Evolutionary conservation across 768 basidiomycete genomes (phyloP), one percentile per base, ranked within the genome.

Genomic region (Trametes cubensis): DNA sequence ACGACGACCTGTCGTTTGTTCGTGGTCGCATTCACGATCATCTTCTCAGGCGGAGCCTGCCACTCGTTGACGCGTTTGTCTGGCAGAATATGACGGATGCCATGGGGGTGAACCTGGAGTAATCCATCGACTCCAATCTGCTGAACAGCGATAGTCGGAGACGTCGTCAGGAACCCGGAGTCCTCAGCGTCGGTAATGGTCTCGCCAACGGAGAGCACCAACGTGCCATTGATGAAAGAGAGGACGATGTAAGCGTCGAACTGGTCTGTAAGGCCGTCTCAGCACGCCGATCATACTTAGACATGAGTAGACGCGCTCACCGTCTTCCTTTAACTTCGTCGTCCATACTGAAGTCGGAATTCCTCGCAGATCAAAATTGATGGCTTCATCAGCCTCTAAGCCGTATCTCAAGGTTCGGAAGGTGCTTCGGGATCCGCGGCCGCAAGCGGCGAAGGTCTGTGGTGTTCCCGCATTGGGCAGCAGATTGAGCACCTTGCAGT

Each of bases 281-380:
- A 98, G 85, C 0, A 46, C 61, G 54, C 25, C 61, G 25, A 3
- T 23, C 2, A 47, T 14, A 15, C 38, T 41, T n/a, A 39, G 23
- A 21, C 39, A 45, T 23, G 2, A 30, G 10, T 21, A 42, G 18
- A 20, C 8, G 53, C 88, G 45, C 45, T 70, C 63, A 91, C 95
- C 95, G 25, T 95, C 91, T 74, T 93, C 90, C 48, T 80, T 86
- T 55, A 89, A 78, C 77, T 98, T 98, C 5, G 94, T 92, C 0
- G 97, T 98, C 97, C 97, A 99, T 2, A 99, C 95, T 1, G 95
- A 95, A 66, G 95, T 98, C 2, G 97, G 97, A 55, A 96, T 95
- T 78, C 95, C 96, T 30, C 95, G 96, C 48, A 99, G 78, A 64
- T 96, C 94, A 17, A 95, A 96, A 74, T 91, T 95, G 60, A 98